Percentiles rank a stretch among this genome's conserved stretches.
phyloP scores from a whole-genome alignment of 1,284 basidiomycete species.

The Microstroma glucosiphilum region DNA sequence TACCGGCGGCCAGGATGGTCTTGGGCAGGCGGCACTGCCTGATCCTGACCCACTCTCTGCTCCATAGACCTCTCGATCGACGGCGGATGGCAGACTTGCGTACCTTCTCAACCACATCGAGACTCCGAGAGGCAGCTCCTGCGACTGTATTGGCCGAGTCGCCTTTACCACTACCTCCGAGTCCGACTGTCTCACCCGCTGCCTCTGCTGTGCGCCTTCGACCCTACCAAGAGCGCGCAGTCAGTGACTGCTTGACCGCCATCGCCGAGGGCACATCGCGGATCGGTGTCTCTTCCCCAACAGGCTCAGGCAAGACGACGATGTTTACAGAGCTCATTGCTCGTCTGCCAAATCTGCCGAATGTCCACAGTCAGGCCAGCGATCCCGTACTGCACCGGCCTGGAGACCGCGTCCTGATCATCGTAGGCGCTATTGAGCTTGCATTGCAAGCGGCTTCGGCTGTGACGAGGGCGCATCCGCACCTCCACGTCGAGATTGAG shows the following conservation, averaged over 20 bases:
- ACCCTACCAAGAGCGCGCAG: constrained; percentile 83
- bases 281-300: constrained; percentile 86
- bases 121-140: too few species aligned
- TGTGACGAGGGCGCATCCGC: constrained; percentile 63
- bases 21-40: too few species aligned
- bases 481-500: constrained; percentile 80
- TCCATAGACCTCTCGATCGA: too few species aligned
- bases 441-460: constrained; percentile 79
- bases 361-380: neutral
- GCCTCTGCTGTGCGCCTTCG: constrained; percentile 44
- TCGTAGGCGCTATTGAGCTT: constrained; percentile 81
- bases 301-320: constrained; percentile 78
- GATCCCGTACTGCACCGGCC: too few species aligned
- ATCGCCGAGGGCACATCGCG: constrained; percentile 62
- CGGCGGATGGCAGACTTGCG: too few species aligned
- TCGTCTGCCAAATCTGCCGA: constrained; percentile 18
- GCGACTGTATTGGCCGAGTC: too few species aligned
- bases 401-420: constrained; percentile 61
- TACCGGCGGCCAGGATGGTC: too few species aligned
- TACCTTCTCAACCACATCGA: too few species aligned
- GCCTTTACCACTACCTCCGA: too few species aligned
- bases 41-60: too few species aligned
- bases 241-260: constrained; percentile 70
- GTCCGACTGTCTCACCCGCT: too few species aligned
- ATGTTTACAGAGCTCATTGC: constrained; percentile 59